Evolutionary conservation across 441 rosid species (phyloP), one percentile per base, ranked within the genome.

Genomic region (Hura crepitans): DNA sequence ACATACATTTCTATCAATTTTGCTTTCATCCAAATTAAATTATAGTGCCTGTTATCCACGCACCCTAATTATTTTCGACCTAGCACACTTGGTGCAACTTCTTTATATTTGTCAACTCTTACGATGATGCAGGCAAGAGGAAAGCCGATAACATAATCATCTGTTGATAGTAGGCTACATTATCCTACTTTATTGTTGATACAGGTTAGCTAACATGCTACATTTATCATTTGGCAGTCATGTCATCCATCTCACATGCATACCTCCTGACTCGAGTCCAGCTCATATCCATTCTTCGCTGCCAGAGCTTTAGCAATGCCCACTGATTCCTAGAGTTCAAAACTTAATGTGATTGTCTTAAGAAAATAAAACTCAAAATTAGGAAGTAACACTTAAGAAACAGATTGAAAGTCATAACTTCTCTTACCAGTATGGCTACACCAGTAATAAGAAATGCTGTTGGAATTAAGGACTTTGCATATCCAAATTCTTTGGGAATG

Each of bases 291-390:
- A 65, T 93, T 91, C 81, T 87, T 93, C 31, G 97, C 96, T 54
- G 98, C 97, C 79, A 93, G 83, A 67, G 98, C 96, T 87, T 93
- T 93, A 73, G 98, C 97, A 66, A 93, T 91, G 54, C 98, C 97
- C 45, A 93, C 98, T 73, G 98, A 93, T 84, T 93, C 97, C 97
- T 93, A 77, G 51, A 83, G 37, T 78, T 65, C 20, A 71, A 81
- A 58, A 66, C 59, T 42, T 54, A 60, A 51, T 22, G 47, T 70
- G 12, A 72, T 28, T 27, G 43, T 51, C 78, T 17, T 55, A 25
- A 59, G 62, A 61, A 39, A 62, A 53, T 57, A 15, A 69, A 42
- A 70, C 54, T 73, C 65, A 62, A 72, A 59, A 22, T 25, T 55
- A 73, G 31, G 35, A 72, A 65, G 25, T 18, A 68, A 57, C 33